Conservation (phyloP, 495 filamentous ascomycete genomes). For the Penicillium ochrochloron region DNA sequence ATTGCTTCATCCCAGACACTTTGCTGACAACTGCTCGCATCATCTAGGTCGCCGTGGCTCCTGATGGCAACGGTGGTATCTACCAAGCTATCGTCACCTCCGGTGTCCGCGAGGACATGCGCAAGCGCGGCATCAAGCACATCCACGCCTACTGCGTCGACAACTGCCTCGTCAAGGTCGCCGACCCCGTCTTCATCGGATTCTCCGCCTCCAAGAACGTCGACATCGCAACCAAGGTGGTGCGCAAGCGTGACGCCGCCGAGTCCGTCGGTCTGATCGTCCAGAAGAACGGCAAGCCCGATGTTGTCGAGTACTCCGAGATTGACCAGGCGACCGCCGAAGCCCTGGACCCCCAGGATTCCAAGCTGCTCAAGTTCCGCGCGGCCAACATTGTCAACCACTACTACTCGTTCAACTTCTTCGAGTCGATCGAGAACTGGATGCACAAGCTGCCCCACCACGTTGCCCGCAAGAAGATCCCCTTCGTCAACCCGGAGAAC, state of each 20-base stretch:
- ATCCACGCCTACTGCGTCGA: slow-evolving; percentile 98
- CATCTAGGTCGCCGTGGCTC: slow-evolving; percentile 85
- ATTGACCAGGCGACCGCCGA: slow-evolving; percentile 87
- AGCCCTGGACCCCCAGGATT: slow-evolving; percentile 83
- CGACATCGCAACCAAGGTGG: slow-evolving; percentile 97
- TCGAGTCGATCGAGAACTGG: slow-evolving; percentile 88
- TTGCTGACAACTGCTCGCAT: slow-evolving; percentile 1
- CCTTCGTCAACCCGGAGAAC: slow-evolving; percentile 73
- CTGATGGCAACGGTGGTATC: slow-evolving; percentile 98
- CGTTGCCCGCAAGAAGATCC: slow-evolving; percentile 98
- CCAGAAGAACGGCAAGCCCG: slow-evolving; percentile 92
- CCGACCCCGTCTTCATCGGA: slow-evolving; percentile 93
- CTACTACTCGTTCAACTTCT: slow-evolving; percentile 95
- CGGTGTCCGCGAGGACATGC: slow-evolving; percentile 86
- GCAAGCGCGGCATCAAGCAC: slow-evolving; percentile 86
- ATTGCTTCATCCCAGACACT: neutral
- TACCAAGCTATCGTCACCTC: slow-evolving; percentile 88
- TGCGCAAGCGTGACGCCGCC: slow-evolving; percentile 95
- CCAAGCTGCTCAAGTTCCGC: slow-evolving; percentile 86
- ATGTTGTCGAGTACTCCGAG: slow-evolving; percentile 98
- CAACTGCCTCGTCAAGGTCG: slow-evolving; percentile 98
- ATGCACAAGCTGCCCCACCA: slow-evolving; percentile 88
- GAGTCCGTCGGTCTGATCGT: slow-evolving; percentile 96
- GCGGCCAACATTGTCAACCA: slow-evolving; percentile 99
- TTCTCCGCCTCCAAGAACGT: slow-evolving; percentile 88